phyloP scores from a whole-genome alignment of 1,284 basidiomycete genomes.

The Cryptococcus deneoformans region DNA sequence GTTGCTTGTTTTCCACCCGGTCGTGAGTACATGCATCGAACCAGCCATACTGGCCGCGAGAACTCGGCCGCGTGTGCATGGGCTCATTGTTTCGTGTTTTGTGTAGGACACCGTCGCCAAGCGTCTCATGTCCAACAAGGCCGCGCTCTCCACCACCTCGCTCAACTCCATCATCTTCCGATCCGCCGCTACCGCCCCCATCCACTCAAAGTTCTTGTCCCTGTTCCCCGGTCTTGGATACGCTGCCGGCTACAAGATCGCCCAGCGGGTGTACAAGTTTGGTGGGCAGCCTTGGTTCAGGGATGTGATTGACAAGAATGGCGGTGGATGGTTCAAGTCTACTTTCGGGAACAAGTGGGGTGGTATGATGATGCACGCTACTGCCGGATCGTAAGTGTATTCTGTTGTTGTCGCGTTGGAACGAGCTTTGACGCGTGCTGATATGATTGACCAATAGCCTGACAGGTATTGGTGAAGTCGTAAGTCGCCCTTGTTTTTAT shows the following conservation, averaged over 20 bases:
- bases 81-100: too few species aligned
- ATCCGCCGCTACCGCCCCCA: constrained; percentile 69
- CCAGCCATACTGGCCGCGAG: too few species aligned
- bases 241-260: constrained; percentile 94
- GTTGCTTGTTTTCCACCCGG: constrained; percentile 84
- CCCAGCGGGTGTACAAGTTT: constrained; percentile 96
- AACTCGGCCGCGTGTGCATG: too few species aligned
- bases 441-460: constrained; percentile 54
- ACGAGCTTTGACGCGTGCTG: not conserved
- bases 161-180: constrained; percentile 82
- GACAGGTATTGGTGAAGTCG: constrained; percentile 97
- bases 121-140: constrained; percentile 96
- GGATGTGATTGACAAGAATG: constrained; percentile 77
- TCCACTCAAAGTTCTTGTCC: constrained; percentile 74
- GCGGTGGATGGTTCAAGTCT: constrained; percentile 72
- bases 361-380: constrained; percentile 93
- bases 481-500: too few species aligned
- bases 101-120: constrained; percentile 85
- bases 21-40: too few species aligned
- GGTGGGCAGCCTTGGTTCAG: constrained; percentile 98
- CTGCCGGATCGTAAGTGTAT: constrained; percentile 86
- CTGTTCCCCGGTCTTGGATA: constrained; percentile 98
- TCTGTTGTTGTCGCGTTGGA: not conserved
- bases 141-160: constrained; percentile 62
- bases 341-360: constrained; percentile 92